Base-by-base conservation (phyloP, 1,284 basidiomycete genomes). In the Ceratobasidium theobromae region DNA sequence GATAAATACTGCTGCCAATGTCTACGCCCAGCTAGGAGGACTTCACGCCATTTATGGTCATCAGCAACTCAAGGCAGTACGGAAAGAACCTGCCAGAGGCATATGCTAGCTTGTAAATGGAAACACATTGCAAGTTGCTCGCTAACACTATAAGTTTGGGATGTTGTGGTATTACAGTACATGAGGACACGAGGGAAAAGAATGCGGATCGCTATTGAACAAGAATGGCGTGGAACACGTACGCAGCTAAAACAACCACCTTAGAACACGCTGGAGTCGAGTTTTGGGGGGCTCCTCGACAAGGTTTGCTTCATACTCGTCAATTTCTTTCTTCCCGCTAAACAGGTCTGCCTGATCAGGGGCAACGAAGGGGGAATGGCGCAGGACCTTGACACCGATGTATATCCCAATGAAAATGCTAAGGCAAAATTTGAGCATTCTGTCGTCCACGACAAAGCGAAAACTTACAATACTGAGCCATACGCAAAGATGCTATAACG, bases 321-420 rank as follows among this genome's bases (percentile, higher is more conserved):
- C 57, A 30, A 62, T 32, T 51, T 62, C 57, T 33, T 62, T 62
- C 46, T 62, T 62, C 6, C 57, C 57, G 23, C 57, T 51, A 23
- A 62, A 62, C 28, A 62, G 23, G 18, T 62, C 45, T n/a, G 57
- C 57, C 32, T 62, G 14, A 16, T 14, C 4, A 3, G 57, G n/a
- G 28, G 45, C 16, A 16, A 62, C 28, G 25, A 62, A 62, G 3
- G 57, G 57, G 14, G 57, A 62, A 11, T 25, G 45, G 2, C 45
- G 30, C 1, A 49, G 21, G 21, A 40, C 32, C 25, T 62, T 62
- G 32, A 62, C 57, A 12, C 11, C 25, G 21, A 51, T 40, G 32
- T 62, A 62, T 5, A 62, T n/a, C 8, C 30, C 57, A 3, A 62
- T 21, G 46, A 62, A 62, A n/a, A 62, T 62, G 46, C 57, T 62